Base-by-base conservation (phyloP, 176 grass and related monocot genomes). In the Coix lacrymajobi region DNA sequence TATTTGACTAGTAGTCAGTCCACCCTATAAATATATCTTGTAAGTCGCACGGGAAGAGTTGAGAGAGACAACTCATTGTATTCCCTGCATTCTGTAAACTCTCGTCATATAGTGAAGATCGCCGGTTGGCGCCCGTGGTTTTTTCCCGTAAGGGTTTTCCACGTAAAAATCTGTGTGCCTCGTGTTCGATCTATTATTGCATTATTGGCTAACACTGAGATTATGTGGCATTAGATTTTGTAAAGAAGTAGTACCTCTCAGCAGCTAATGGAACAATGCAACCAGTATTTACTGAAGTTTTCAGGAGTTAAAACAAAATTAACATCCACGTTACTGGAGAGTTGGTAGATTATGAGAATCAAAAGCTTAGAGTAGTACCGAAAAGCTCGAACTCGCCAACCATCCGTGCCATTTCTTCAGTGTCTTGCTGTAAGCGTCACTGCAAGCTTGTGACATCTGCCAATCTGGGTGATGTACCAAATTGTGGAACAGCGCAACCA, bases 391-490 rank as follows among this genome's bases (percentile, higher is more conserved):
- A 86, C 85, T 97, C 1, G 89, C 91, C 65, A 94, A 49, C 94
- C 94, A 97, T 8, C 89, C 87, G 56, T 97, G 91, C 87, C 89
- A 94, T 87, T 92, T 92, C 87, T 94, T 97, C 33, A 97, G 83
- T 79, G 94, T 94, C 40, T 88, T 97, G 73, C 8, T 70, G 63
- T 97, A 97, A 11, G 94, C 89, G 52, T 97, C 87, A 3, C 75
- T 92, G 74, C 91, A 94, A n/a, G 36, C 89, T 58, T 90, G 82
- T 45, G 91, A 76, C 92, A 94, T 97, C 29, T 73, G 89, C 94
- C 91, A 92, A 43, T 90, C 87, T 11, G 89, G 83, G 66, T 94
- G 87, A 45, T 90, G 79, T 14, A 92, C 63, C 81, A 97, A 88
- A 75, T 92, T 94, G 7, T 86, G 71, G 41, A 97, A 92, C 44